phyloP scores from a whole-genome alignment of 2,329 filamentous ascomycete genomes.

The Fusarium sp. region DNA sequence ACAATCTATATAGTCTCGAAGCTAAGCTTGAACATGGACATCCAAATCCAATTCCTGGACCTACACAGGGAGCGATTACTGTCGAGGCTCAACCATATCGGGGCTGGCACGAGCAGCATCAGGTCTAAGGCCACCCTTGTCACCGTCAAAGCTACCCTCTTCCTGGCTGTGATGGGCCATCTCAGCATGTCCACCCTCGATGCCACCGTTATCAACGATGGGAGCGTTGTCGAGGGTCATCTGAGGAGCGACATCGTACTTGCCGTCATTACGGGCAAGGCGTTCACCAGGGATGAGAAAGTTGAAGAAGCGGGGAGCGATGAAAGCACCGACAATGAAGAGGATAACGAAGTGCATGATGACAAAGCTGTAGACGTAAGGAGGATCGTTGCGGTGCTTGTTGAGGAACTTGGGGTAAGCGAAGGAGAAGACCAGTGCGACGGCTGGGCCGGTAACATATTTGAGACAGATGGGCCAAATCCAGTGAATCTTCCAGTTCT shows the following conservation, averaged over 20 bases:
- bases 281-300: conserved; percentile 26
- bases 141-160: conserved; percentile 22
- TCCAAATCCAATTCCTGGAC: not conserved
- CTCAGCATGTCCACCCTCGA: conserved; percentile 12
- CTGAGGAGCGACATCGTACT: conserved; percentile 35
- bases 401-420: conserved; percentile 52
- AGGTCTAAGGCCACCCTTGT: not conserved
- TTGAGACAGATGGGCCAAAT: conserved; percentile 59
- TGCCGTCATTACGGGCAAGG: conserved; percentile 27
- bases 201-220: conserved; percentile 14
- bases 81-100: not conserved
- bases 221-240: conserved; percentile 28
- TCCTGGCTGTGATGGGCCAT: not conserved
- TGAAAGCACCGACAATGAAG: conserved; percentile 32
- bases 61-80: not conserved
- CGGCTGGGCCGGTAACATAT: conserved; percentile 57
- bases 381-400: conserved; percentile 18
- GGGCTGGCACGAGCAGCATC: not conserved
- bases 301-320: conserved; percentile 30
- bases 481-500: conserved; percentile 63
- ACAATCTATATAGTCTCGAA: rapidly evolving
- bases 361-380: conserved; percentile 37
- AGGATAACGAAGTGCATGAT: conserved; percentile 37
- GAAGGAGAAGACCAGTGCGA: conserved; percentile 60
- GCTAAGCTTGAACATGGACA: not conserved